A percentile compares a stretch with the other conserved stretches of the same genome.
Conservation (phyloP, 805 yeast species). For the Ogataea wickerhamii region DNA sequence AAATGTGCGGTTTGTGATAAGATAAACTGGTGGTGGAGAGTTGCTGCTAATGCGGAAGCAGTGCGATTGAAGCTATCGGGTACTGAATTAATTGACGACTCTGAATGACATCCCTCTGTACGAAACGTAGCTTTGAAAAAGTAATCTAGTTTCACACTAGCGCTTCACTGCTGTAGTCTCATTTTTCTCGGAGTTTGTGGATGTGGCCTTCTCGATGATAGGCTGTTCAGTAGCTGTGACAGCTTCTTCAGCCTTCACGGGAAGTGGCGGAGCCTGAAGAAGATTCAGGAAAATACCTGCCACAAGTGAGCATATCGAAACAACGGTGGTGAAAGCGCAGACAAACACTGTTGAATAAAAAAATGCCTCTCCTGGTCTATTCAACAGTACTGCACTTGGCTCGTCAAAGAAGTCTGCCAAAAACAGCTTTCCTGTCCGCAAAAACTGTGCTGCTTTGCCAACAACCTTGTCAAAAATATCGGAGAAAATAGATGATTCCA, state of each 20-base stretch:
- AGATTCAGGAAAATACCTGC: slow-evolving; percentile 20
- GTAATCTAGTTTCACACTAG: too few species aligned
- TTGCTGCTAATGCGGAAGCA: slow-evolving; percentile 22
- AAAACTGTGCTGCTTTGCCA: slow-evolving; percentile 15
- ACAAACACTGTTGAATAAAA: slow-evolving; percentile 43
- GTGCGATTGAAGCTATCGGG: slow-evolving; percentile 5
- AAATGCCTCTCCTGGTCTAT: slow-evolving; percentile 49
- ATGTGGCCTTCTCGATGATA: slow-evolving; percentile 9
- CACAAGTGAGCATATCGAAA: slow-evolving; percentile 20
- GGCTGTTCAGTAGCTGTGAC: slow-evolving; percentile 11
- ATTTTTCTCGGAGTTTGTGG: slow-evolving; percentile 25
- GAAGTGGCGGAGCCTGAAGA: background rate
- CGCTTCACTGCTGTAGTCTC: slow-evolving; percentile 31
- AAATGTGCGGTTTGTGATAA: slow-evolving; percentile 24
- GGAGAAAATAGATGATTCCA: slow-evolving; percentile 17
- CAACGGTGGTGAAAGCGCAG: slow-evolving; percentile 37
- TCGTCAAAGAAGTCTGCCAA: slow-evolving; percentile 38
- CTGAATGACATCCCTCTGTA: too few species aligned
- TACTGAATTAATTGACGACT: background rate
- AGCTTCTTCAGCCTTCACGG: slow-evolving; percentile 4
- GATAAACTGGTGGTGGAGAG: slow-evolving; percentile 28
- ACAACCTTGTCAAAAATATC: slow-evolving; percentile 19
- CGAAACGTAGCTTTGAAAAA: too few species aligned
- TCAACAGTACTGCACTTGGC: slow-evolving; percentile 43
- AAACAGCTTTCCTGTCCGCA: slow-evolving; percentile 29